Conservation (phyloP, 2,329 filamentous ascomycete species). For the Trichoderma polysporum region DNA sequence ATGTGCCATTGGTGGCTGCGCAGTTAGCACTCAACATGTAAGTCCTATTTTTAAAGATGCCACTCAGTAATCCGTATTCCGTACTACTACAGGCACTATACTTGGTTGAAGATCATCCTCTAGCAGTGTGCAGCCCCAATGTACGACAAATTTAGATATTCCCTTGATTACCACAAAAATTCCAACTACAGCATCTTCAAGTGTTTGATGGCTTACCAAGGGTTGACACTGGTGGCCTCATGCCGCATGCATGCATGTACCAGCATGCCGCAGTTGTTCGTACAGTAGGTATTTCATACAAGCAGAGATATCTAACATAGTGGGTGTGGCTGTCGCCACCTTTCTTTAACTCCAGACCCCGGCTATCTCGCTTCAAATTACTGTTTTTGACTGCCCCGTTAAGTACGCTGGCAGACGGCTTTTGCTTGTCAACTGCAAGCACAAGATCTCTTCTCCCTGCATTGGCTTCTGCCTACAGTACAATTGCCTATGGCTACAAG, state of each 20-base stretch:
- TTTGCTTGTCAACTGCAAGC: background rate
- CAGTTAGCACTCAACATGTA: background rate
- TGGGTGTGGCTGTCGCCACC: background rate
- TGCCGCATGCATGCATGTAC: no score
- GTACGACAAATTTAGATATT: background rate
- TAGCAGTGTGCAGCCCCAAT: no score
- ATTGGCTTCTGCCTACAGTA: conserved; percentile 5
- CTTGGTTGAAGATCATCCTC: no score
- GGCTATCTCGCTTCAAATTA: background rate
- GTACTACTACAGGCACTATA: background rate
- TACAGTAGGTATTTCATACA: background rate
- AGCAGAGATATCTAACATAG: background rate
- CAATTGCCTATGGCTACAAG: no score
- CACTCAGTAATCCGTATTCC: no score
- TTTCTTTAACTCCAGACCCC: background rate
- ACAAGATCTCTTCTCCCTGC: background rate
- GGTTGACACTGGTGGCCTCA: background rate
- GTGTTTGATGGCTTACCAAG: background rate
- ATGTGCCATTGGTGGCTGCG: background rate
- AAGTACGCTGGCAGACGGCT: background rate
- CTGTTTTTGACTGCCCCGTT: background rate
- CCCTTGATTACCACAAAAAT: background rate
- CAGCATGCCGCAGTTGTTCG: no score
- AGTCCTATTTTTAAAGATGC: background rate
- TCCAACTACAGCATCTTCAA: background rate